Evolutionary conservation across 306 rosid genomes (phyloP), one percentile per base, ranked within the genome.

Genomic region (Fragaria nilgerrensis): DNA sequence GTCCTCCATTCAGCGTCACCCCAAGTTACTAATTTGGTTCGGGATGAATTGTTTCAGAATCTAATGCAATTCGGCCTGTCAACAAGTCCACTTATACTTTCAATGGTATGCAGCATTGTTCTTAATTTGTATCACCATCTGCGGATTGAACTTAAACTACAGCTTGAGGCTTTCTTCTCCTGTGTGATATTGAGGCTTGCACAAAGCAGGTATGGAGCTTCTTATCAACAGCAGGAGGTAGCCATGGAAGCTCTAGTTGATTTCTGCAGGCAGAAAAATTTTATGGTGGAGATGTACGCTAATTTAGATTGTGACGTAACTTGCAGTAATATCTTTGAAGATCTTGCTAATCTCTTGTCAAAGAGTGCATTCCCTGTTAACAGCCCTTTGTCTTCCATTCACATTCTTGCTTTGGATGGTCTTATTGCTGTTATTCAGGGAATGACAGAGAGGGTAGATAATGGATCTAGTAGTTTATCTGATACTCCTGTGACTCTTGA

Each of bases 181-280:
- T 93, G 98, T 56, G 92, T 93, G 78, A 91, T 93, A 83, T 77
- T 93, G 86, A 89, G 97, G 88, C 95, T 93, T 86, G 93, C 92
- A 27, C 96, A 91, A 81, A 86, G 91, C 86, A 87, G 95, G 84
- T 88, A 88, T 75, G 98, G 97, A 67, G 91, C 98, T 80, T 85
- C 96, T 77, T 91, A 89, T 84, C 98, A 89, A 88, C 97, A 91
- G 88, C 97, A 91, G 78, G 98, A 93, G 84, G 97, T 89, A 77
- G 90, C 97, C 77, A 91, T 93, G 98, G 98, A 93, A 85, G 92
- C 96, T 69, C 93, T 93, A 70, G 97, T 93, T 7, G 97, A 93
- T 77, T 91, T 93, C 83, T 93, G 97, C 88, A 83, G 97, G 84
- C 99, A 92, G 85, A 89, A 89, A 81, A 89, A 96, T 58, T 93